phyloP scores from a whole-genome alignment of 331 rosid genomes.

The Saraca asoca region DNA sequence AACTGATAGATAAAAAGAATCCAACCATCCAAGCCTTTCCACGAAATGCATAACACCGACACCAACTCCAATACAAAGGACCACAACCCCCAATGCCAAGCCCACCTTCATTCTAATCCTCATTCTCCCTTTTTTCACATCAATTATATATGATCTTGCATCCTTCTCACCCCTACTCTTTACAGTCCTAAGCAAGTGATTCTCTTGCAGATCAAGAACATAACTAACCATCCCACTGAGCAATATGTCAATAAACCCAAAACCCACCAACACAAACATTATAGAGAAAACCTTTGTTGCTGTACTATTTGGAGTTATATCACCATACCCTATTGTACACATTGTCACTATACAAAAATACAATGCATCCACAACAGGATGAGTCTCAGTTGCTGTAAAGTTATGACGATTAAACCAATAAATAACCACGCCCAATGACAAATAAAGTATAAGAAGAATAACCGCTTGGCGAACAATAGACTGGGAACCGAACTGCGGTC shows the following conservation, averaged over 20 bases:
- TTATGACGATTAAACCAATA: slow-evolving; percentile 68
- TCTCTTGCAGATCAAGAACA: slow-evolving; percentile 93
- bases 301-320: slow-evolving; percentile 75
- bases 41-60: slow-evolving; percentile 79
- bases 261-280: slow-evolving; percentile 86
- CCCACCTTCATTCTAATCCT: slow-evolving; percentile 97
- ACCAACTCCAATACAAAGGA: slow-evolving; percentile 84
- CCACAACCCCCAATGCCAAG: slow-evolving; percentile 86
- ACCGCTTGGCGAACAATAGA: slow-evolving; percentile 66
- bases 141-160: slow-evolving; percentile 67
- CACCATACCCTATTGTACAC: slow-evolving; percentile 98
- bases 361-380: slow-evolving; percentile 83
- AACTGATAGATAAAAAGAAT: slow-evolving; percentile 90
- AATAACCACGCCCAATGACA: slow-evolving; percentile 71
- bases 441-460: slow-evolving; percentile 63
- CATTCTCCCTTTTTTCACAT: slow-evolving; percentile 98
- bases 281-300: slow-evolving; percentile 78
- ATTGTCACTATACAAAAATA: slow-evolving; percentile 95
- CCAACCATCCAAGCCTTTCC: slow-evolving; percentile 84
- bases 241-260: slow-evolving; percentile 88
- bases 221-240: slow-evolving; percentile 87
- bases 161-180: slow-evolving; percentile 57
- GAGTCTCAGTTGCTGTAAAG: slow-evolving; percentile 64
- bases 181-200: slow-evolving; percentile 62
- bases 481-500: slow-evolving; percentile 59